Percentiles rank a stretch among this genome's conserved stretches.
phyloP scores from a whole-genome alignment of 495 filamentous ascomycete genomes.

The Pseudotulostoma volvatum region DNA sequence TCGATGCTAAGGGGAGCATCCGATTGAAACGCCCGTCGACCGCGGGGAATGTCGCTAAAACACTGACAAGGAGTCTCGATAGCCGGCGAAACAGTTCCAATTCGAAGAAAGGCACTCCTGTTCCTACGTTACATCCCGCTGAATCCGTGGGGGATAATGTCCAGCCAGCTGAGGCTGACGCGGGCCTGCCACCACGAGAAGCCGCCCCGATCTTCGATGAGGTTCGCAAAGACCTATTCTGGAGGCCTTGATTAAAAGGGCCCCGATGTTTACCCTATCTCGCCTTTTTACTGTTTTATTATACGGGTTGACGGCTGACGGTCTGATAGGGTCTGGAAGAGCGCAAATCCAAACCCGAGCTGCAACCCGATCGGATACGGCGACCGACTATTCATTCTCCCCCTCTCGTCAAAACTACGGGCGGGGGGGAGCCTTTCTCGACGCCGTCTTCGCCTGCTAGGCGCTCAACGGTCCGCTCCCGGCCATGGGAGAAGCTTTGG shows the following conservation, averaged over 20 bases:
- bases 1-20: slow-evolving; percentile 66
- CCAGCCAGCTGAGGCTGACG: slow-evolving; percentile 18
- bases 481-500: slow-evolving; percentile 39
- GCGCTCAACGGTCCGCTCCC: slow-evolving; percentile 13
- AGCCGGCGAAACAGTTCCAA: slow-evolving; percentile 74
- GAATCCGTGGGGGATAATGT: slow-evolving; percentile 24
- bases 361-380: too few species aligned
- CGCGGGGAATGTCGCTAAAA: slow-evolving; percentile 51
- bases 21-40: slow-evolving; percentile 37
- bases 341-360: too few species aligned
- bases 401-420: too few species aligned
- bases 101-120: slow-evolving; percentile 47
- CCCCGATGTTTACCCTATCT: slow-evolving; percentile 3
- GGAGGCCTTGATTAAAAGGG: slow-evolving; percentile 23
- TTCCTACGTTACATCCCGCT: slow-evolving; percentile 18
- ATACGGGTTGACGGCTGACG: slow-evolving; percentile 9
- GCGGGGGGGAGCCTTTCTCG: too few species aligned
- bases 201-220: slow-evolving; percentile 27
- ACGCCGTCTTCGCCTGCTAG: slow-evolving; percentile 8
- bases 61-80: slow-evolving; percentile 71
- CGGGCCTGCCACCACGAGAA: slow-evolving; percentile 20
- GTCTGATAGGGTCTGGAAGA: slow-evolving; percentile 5
- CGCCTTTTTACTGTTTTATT: too few species aligned
- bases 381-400: too few species aligned
- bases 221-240: slow-evolving; percentile 34